Conservation (phyloP, 2,329 filamentous ascomycete genomes). For the Leptographium radiaticola region DNA sequence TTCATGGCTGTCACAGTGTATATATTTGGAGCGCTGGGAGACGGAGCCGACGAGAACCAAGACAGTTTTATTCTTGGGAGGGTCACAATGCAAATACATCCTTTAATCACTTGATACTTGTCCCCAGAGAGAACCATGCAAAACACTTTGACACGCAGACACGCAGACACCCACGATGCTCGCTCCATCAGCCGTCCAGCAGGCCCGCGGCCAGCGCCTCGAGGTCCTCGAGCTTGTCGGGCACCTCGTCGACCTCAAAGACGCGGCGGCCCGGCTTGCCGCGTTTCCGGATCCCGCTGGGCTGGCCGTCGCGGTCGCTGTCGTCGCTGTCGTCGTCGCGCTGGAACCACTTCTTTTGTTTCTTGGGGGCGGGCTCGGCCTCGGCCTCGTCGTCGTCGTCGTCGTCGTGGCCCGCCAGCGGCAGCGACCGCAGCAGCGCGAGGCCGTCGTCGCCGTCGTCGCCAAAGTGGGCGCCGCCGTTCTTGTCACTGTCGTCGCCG, state of each 20-base stretch:
- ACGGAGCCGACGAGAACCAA: too few species aligned
- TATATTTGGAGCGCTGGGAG: too few species aligned
- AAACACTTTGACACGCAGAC: too few species aligned
- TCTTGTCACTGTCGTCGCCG: conserved; percentile 20
- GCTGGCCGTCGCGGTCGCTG: conserved; percentile 3
- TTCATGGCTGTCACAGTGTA: too few species aligned
- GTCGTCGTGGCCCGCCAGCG: conserved; percentile 27
- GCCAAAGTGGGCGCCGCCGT: conserved; percentile 19
- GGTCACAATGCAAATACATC: too few species aligned
- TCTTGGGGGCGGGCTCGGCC: conserved; percentile 41
- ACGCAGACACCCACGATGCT: too few species aligned
- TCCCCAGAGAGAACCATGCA: too few species aligned
- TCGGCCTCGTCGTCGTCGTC: conserved; percentile 19
- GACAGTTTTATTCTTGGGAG: too few species aligned
- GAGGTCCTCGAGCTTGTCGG: conserved; percentile 67
- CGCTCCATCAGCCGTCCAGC: conserved; percentile 41
- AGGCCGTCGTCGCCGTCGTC: conserved; percentile 39
- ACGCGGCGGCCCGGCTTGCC: conserved; percentile 18
- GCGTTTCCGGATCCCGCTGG: conserved; percentile 26
- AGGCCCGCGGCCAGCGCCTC: conserved; percentile 65
- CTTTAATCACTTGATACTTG: too few species aligned
- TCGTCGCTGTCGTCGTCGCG: conserved; percentile 23
- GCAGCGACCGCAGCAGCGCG: conserved; percentile 44
- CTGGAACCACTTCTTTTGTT: conserved; percentile 69
- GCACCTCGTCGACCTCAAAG: conserved; percentile 52